A percentile compares a stretch with the other conserved stretches of the same genome.
Evolutionary conservation across 352 stramenopile genomes (phyloP).

Genomic region (Phytopythium mirpurense): DNA sequence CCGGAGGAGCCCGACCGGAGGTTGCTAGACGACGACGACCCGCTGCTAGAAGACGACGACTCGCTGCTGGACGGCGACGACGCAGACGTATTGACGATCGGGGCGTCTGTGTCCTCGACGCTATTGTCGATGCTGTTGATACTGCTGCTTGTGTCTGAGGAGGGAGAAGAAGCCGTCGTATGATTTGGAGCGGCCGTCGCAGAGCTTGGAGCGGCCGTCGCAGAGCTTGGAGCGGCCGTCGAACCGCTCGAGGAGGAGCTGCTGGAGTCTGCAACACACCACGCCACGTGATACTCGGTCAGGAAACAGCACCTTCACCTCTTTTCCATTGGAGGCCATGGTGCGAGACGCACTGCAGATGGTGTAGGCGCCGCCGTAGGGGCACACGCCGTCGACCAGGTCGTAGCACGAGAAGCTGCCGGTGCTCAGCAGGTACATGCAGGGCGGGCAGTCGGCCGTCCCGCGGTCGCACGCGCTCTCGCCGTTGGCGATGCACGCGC

Average conservation of each 20-base stretch:
- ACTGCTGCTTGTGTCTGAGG: background rate
- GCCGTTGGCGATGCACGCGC: slow-evolving; percentile 55
- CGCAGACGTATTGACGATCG: slow-evolving; percentile 2
- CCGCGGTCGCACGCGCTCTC: slow-evolving; percentile 40
- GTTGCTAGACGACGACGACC: background rate
- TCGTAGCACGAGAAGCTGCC: slow-evolving; percentile 69
- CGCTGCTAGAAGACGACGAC: background rate
- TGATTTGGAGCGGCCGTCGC: background rate
- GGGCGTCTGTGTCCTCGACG: background rate
- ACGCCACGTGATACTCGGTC: background rate
- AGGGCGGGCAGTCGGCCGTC: slow-evolving; percentile 42
- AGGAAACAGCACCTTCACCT: no score
- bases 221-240: background rate
- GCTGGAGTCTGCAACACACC: background rate
- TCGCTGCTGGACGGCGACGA: background rate
- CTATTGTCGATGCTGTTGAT: slow-evolving; percentile 1
- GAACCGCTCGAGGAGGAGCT: background rate
- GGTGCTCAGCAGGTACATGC: slow-evolving; percentile 57
- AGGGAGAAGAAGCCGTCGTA: background rate
- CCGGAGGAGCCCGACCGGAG: background rate
- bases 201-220: background rate
- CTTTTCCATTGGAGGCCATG: no score
- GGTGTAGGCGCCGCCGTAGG: slow-evolving; percentile 13
- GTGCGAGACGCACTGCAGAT: slow-evolving; percentile 5
- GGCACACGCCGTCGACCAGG: slow-evolving; percentile 27